Percentiles rank a stretch among this genome's conserved stretches.
Evolutionary conservation across 2,329 filamentous ascomycete genomes (phyloP).

Genomic region (Orbilia quercus): DNA sequence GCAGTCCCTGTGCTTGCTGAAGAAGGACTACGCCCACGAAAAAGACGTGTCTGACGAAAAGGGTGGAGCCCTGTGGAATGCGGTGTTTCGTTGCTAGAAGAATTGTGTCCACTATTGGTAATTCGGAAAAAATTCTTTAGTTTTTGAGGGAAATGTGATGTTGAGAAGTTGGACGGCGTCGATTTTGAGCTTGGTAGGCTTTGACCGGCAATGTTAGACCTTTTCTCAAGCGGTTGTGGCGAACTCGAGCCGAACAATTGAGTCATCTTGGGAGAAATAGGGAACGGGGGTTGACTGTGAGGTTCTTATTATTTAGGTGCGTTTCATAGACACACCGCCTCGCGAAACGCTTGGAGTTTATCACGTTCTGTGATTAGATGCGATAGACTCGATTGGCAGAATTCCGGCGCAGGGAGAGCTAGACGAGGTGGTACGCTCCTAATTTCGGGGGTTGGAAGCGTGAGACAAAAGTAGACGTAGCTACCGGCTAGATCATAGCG

Average conservation of each 20-base stretch:
- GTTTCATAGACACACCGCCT: neutral
- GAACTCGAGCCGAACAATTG: slow-evolving; percentile 51
- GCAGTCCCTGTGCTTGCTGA: slow-evolving; percentile 58
- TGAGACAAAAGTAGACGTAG: neutral
- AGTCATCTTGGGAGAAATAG: slow-evolving; percentile 23
- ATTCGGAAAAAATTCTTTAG: slow-evolving; percentile 79
- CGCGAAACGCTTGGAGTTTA: neutral
- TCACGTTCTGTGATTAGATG: neutral
- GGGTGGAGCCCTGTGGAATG: slow-evolving; percentile 56
- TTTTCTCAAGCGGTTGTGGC: slow-evolving; percentile 40
- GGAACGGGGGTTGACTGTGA: neutral
- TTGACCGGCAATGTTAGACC: slow-evolving; percentile 21
- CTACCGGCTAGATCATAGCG: neutral
- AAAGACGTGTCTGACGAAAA: slow-evolving; percentile 59
- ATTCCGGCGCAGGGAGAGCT: neutral
- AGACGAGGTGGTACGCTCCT: neutral
- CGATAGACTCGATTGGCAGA: neutral
- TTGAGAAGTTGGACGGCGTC: slow-evolving; percentile 50
- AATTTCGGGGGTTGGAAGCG: neutral
- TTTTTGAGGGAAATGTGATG: slow-evolving; percentile 73
- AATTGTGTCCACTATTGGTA: slow-evolving; percentile 63
- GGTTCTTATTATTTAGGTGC: neutral
- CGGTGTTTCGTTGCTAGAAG: slow-evolving; percentile 60
- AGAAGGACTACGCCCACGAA: slow-evolving; percentile 59
- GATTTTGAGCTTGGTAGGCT: slow-evolving; percentile 23